Evolutionary conservation across 164 flowering plant genomes (phyloP).

Genomic region (Piper betle): DNA sequence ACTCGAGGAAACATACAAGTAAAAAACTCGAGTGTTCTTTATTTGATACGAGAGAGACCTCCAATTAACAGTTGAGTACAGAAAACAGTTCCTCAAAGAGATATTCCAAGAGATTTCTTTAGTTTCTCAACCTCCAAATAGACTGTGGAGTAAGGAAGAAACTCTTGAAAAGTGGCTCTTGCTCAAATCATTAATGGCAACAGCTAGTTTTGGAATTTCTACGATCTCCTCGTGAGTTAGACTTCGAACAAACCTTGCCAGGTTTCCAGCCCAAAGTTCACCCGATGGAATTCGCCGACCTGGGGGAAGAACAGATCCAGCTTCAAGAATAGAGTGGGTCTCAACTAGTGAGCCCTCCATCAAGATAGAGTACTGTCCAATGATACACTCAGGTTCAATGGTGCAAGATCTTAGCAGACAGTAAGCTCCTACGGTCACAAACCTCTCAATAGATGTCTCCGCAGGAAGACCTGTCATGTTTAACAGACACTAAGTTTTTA

Average conservation of each 20-base stretch:
- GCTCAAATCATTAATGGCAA: conserved; percentile 84
- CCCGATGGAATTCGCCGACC: conserved; percentile 91
- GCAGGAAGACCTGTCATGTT: conserved; percentile 75
- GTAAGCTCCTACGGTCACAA: conserved; percentile 76
- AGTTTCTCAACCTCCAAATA: conserved; percentile 96
- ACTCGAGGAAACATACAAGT: too few relatives aligned
- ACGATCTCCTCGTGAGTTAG: conserved; percentile 74
- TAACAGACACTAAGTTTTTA: not conserved
- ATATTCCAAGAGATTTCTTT: conserved; percentile 60
- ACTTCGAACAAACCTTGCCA: conserved; percentile 79
- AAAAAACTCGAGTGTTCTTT: conserved; percentile 1
- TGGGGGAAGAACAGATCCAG: conserved; percentile 91
- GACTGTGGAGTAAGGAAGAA: conserved; percentile 79
- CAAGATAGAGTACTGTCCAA: conserved; percentile 86
- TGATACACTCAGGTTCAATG: conserved; percentile 90
- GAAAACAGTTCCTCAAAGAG: conserved; percentile 29
- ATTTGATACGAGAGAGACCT: conserved; percentile 7
- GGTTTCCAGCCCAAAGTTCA: conserved; percentile 97
- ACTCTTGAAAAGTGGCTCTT: conserved; percentile 66
- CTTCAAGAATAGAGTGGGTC: conserved; percentile 89
- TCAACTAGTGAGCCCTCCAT: conserved; percentile 98
- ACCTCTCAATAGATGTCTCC: conserved; percentile 80
- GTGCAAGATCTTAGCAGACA: conserved; percentile 77
- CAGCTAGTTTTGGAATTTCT: conserved; percentile 88
- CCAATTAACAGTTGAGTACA: not conserved